phyloP scores from a whole-genome alignment of 164 flowering plant genomes.

The Berberis thunbergii region DNA sequence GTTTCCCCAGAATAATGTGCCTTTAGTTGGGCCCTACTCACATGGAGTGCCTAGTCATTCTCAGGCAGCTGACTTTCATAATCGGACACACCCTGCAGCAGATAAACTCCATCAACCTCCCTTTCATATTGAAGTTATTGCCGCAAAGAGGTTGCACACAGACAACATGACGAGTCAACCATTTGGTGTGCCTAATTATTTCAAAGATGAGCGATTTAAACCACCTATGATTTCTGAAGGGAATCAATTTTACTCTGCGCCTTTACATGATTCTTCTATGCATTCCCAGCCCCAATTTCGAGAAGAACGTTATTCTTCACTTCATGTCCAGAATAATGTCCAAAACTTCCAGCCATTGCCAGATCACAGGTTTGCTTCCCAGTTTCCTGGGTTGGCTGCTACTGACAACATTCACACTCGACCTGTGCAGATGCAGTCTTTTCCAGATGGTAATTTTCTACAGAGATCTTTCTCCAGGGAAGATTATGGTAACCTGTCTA shows the following conservation, averaged over 20 bases:
- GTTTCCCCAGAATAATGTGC: constrained; percentile 32
- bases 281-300: constrained; percentile 9
- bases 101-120: constrained; percentile 22
- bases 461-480: constrained; percentile 16
- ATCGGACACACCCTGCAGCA: constrained; percentile 19
- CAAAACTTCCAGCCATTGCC: constrained; percentile 5
- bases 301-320: constrained; percentile 7
- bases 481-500: constrained; percentile 14
- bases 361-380: constrained; percentile 13
- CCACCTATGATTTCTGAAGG: constrained; percentile 8
- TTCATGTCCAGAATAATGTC: constrained; percentile 2
- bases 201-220: constrained; percentile 21
- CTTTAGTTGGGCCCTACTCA: constrained; percentile 16
- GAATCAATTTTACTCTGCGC: constrained; percentile 4
- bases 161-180: constrained; percentile 18
- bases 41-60: constrained; percentile 21
- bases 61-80: constrained; percentile 24
- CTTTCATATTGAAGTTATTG: constrained; percentile 12
- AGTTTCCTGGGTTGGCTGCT: constrained; percentile 17
- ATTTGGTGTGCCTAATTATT: constrained; percentile 18
- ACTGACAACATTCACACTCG: constrained; percentile 16
- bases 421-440: constrained; percentile 17
- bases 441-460: constrained; percentile 14
- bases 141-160: constrained; percentile 13
- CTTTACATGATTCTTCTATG: constrained; percentile 9